Evolutionary conservation across 768 basidiomycete genomes (phyloP), one percentile per base, ranked within the genome.

Genomic region (Sarcodon sp.): DNA sequence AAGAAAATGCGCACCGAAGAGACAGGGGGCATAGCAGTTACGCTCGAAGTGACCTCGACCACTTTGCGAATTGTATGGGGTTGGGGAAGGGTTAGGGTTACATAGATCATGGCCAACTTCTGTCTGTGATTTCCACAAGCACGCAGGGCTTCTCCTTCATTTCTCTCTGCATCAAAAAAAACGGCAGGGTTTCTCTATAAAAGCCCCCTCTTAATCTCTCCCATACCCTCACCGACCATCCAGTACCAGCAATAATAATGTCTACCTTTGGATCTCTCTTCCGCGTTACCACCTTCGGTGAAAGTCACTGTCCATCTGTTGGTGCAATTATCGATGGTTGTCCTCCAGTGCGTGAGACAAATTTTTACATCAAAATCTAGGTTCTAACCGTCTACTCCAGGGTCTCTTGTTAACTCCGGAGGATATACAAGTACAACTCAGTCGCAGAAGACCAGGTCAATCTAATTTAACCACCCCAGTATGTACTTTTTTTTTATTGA

Each of bases 241-340:
- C 52, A 33, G 37, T 35, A n/a, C 35, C 38, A 21, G 35, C 51
- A 4, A 27, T 27, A 27, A 27, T 27, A 27, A 97, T 99, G 96
- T 94, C 91, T 18, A 87, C 92, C 47, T 99, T 86, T 66, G 96
- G 96, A 18, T 78, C 73, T 21, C 70, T 88, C 35, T 99, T 88
- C 70, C 77, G 90, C 43, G 96, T 99, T 27, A 93, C 93, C 47
- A 99, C 96, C 54, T 99, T 87, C 61, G 96, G 96, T 50, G 96
- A 99, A 70, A 91, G 87, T 53, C 96, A 99, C 63, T 97, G 96
- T 62, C 79, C 87, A 32, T 93, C 90, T 11, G 96, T 98, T 34
- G 96, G 96, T 11, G 91, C 89, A 34, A 97, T 99, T 65, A 80
- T 99, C 57, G 96, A 98, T 61, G 96, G 96, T 33, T 91, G 91